Percentiles rank a stretch among this genome's conserved stretches.
Evolutionary conservation across 495 filamentous ascomycete genomes (phyloP).

Genomic region (Achaetomiella virescens): DNA sequence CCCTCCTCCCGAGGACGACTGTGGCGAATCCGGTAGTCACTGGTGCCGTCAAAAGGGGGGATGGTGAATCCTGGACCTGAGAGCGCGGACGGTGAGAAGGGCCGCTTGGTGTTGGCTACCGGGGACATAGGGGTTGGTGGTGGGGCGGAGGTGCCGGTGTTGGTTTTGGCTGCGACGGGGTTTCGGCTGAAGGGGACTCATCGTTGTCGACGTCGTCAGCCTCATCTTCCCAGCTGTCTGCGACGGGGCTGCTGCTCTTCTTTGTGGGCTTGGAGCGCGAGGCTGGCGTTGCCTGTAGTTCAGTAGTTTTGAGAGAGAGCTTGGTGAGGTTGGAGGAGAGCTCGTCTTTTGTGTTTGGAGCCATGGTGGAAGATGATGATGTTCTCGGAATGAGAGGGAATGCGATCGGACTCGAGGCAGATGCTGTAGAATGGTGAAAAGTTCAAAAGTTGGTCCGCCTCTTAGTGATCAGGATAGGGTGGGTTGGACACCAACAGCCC

Average conservation of each 20-base stretch:
- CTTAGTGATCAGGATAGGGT: neutral
- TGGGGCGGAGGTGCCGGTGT: conserved; percentile 39
- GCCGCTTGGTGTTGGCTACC: conserved; percentile 30
- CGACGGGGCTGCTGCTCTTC: conserved; percentile 46
- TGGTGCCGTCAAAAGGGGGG: conserved; percentile 10
- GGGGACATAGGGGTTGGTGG: conserved; percentile 58
- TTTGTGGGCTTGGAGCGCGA: conserved; percentile 29
- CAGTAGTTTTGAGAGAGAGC: conserved; percentile 30
- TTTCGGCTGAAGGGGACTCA: neutral
- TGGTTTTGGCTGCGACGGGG: conserved; percentile 14
- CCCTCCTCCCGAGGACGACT: neutral
- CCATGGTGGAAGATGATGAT: conserved; percentile 10
- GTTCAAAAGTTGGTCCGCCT: too few relatives aligned
- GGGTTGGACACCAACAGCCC: too few relatives aligned
- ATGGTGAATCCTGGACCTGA: conserved; percentile 12
- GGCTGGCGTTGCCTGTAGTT: neutral
- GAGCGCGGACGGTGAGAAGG: conserved; percentile 25
- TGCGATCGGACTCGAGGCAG: too few relatives aligned
- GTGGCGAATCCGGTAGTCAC: neutral
- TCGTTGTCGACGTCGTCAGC: conserved; percentile 41
- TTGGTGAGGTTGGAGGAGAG: conserved; percentile 30
- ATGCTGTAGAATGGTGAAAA: too few relatives aligned
- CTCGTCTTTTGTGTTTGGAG: conserved; percentile 17
- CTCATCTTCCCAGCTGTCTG: conserved; percentile 87
- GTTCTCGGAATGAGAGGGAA: neutral